phyloP scores from a whole-genome alignment of 2,329 filamentous ascomycete species.

The Magnaporthiopsis poae region DNA sequence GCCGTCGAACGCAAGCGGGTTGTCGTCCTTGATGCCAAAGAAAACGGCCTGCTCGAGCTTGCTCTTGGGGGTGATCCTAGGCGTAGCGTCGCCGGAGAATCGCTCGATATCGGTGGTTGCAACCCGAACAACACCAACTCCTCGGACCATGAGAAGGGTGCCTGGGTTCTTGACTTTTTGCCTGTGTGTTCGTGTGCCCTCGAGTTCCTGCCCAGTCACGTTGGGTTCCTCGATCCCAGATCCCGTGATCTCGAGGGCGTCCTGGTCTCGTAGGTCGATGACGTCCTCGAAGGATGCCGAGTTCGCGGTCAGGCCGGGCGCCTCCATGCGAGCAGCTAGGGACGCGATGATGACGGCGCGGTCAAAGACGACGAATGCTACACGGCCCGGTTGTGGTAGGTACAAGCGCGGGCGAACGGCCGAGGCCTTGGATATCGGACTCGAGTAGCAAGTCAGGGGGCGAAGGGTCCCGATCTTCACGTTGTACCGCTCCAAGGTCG shows the following conservation, averaged over 20 bases:
- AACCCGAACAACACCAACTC: slow-evolving; percentile 51
- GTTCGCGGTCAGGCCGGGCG: slow-evolving; percentile 54
- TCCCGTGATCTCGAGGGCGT: slow-evolving; percentile 53
- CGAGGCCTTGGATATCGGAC: slow-evolving; percentile 35
- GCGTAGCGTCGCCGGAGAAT: slow-evolving; percentile 48
- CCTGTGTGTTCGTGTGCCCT: slow-evolving; percentile 41
- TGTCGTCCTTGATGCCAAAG: slow-evolving; percentile 71
- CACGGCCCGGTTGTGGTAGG: slow-evolving; percentile 66
- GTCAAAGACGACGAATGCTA: slow-evolving; percentile 73
- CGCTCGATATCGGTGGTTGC: slow-evolving; percentile 49
- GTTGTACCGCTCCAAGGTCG: slow-evolving; percentile 47
- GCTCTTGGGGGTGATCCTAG: slow-evolving; percentile 66
- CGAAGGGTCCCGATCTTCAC: slow-evolving; percentile 56
- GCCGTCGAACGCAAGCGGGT: slow-evolving; percentile 75
- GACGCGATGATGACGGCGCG: slow-evolving; percentile 70
- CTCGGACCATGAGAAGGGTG: slow-evolving; percentile 52
- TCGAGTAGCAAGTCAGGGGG: slow-evolving; percentile 55
- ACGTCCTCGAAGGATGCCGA: slow-evolving; percentile 73
- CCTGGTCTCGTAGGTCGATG: slow-evolving; percentile 63
- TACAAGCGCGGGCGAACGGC: slow-evolving; percentile 54
- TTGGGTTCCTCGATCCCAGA: slow-evolving; percentile 55
- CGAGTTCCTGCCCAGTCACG: slow-evolving; percentile 23
- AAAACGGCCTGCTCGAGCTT: slow-evolving; percentile 93
- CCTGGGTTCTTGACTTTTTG: slow-evolving; percentile 52
- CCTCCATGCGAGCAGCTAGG: slow-evolving; percentile 55